phyloP scores from a whole-genome alignment of 176 grass and related monocot species.

The Typha latifolia region DNA sequence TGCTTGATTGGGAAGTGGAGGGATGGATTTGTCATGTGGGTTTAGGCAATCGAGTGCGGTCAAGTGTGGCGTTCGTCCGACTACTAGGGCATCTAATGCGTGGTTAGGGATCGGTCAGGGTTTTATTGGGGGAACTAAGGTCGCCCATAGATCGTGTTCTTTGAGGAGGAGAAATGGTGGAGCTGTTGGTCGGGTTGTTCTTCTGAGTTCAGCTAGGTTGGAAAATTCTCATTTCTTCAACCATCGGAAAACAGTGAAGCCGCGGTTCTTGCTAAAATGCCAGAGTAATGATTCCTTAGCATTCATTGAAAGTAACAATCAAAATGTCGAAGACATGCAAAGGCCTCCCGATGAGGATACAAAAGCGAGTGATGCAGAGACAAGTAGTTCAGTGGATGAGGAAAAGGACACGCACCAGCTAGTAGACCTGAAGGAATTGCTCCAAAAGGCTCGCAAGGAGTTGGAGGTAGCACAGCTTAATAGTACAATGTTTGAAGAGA shows the following conservation, averaged over 20 bases:
- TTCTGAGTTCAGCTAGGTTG: slow-evolving; percentile 1
- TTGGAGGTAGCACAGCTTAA: slow-evolving; percentile 64
- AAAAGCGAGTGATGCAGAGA: not conserved
- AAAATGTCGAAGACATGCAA: slow-evolving; percentile 16
- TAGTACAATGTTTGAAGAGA: slow-evolving; percentile 89
- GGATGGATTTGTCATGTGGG: slow-evolving; percentile 54
- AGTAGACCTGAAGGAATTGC: slow-evolving; percentile 42
- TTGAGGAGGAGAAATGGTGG: slow-evolving; percentile 6
- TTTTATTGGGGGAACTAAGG: slow-evolving; percentile 17
- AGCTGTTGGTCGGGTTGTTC: not conserved
- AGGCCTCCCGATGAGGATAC: slow-evolving; percentile 16
- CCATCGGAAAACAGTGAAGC: slow-evolving; percentile 10
- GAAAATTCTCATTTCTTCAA: slow-evolving; percentile 25
- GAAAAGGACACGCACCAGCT: slow-evolving; percentile 24
- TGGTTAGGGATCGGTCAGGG: slow-evolving; percentile 7
- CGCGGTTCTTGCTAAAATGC: slow-evolving; percentile 22
- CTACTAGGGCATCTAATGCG: slow-evolving; percentile 5
- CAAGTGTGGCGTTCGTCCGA: slow-evolving; percentile 25
- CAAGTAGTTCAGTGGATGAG: slow-evolving; percentile 22
- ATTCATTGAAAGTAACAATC: slow-evolving; percentile 34
- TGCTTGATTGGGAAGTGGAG: not conserved
- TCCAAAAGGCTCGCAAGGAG: slow-evolving; percentile 45
- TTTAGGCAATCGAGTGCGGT: slow-evolving; percentile 11
- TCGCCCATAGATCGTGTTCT: slow-evolving; percentile 11
- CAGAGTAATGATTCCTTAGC: slow-evolving; percentile 63